Conservation (phyloP, 2,329 filamentous ascomycete species). For the Cladophialophora psammophila region DNA sequence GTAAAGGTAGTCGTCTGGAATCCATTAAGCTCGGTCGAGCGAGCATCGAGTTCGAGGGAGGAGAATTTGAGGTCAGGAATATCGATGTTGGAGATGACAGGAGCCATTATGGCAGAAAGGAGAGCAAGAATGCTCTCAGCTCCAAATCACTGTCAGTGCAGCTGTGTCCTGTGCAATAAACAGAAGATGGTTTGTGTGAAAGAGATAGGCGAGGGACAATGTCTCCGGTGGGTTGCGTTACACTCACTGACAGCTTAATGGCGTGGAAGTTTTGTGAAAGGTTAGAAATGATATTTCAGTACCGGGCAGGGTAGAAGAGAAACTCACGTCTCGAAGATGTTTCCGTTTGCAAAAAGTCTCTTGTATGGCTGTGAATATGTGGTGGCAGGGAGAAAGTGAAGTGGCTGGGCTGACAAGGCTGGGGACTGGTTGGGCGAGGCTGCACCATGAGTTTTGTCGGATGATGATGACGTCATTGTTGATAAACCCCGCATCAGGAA, state of each 20-base stretch:
- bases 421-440: slow-evolving; percentile 8
- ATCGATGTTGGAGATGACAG: slow-evolving; percentile 25
- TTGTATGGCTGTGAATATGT: slow-evolving; percentile 9
- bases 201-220: neutral
- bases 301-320: neutral
- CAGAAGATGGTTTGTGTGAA: neutral
- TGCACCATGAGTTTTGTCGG: neutral
- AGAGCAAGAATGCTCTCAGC: slow-evolving; percentile 13
- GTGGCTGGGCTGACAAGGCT: slow-evolving; percentile 19
- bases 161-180: slow-evolving; percentile 5
- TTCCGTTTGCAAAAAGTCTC: neutral
- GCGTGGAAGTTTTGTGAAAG: neutral
- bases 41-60: slow-evolving; percentile 41
- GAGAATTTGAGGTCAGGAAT: slow-evolving; percentile 39
- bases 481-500: neutral
- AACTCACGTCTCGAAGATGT: slow-evolving; percentile 19
- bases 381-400: slow-evolving; percentile 18
- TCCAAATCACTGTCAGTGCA: slow-evolving; percentile 7
- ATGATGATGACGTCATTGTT: slow-evolving; percentile 12
- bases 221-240: neutral
- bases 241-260: slow-evolving; percentile 1
- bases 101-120: slow-evolving; percentile 32
- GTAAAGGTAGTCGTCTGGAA: slow-evolving; percentile 17
- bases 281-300: neutral
- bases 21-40: slow-evolving; percentile 23